These are phyloP conservation scores for Colletotrichum acutatum DNA, from an alignment of 2,329 filamentous ascomycete genomes.

Conservation along the genomic window DNA sequence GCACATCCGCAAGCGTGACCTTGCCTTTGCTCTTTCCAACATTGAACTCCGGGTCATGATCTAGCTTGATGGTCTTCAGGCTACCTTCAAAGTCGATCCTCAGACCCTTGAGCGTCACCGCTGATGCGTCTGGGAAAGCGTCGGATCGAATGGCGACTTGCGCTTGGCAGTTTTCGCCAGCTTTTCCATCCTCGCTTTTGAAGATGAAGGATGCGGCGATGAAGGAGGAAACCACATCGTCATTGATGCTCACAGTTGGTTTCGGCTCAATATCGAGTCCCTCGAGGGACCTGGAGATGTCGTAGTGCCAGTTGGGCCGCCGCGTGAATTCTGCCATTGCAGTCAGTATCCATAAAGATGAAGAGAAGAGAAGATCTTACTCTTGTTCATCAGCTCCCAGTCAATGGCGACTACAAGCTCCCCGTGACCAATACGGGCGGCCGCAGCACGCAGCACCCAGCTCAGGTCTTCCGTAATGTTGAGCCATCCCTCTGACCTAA, in stretches of 20 bases:
- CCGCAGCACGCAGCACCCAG: conserved; percentile 70
- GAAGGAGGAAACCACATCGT: conserved; percentile 64
- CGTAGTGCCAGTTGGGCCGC: conserved; percentile 69
- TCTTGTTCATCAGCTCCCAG: conserved; percentile 71
- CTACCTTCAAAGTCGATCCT: conserved; percentile 67
- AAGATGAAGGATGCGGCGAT: conserved; percentile 68
- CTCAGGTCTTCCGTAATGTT: conserved; percentile 68
- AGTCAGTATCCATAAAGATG: conserved; percentile 36
- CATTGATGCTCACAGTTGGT: conserved; percentile 61
- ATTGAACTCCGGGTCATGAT: conserved; percentile 48
- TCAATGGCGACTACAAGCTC: conserved; percentile 70
- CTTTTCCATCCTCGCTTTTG: conserved; percentile 66
- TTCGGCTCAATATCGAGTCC: conserved; percentile 56
- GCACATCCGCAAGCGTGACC: conserved; percentile 40
- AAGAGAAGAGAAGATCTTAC: conserved; percentile 51
- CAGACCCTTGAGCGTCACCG: conserved; percentile 63
- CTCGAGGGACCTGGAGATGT: conserved; percentile 67
- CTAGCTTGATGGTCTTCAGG: conserved; percentile 65
- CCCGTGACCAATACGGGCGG: conserved; percentile 61
- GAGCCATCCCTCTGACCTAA: conserved; percentile 69
- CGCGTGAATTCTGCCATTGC: conserved; percentile 58
- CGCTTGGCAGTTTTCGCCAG: conserved; percentile 67
- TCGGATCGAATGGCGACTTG: conserved; percentile 69
- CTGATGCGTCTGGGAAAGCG: conserved; percentile 62
- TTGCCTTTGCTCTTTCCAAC: conserved; percentile 37